phyloP scores from a whole-genome alignment of 805 yeast species.

The Debaryomyces hansenii region DNA sequence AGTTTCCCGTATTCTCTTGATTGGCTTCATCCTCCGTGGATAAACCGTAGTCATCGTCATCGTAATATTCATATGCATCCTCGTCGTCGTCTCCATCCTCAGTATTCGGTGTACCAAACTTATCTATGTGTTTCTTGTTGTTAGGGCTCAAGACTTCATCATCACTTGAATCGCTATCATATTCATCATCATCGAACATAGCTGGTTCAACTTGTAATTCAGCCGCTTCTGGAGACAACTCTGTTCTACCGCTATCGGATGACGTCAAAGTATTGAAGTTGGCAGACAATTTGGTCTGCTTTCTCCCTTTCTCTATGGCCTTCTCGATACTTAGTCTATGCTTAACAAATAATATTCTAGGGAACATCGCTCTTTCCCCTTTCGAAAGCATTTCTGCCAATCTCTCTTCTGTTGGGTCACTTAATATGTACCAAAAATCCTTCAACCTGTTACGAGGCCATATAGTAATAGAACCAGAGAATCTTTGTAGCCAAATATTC shows the following conservation, averaged over 20 bases:
- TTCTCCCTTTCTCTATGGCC: constrained; percentile 55
- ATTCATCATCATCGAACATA: constrained; percentile 8
- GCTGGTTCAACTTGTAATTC: constrained; percentile 2
- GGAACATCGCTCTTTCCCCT: constrained; percentile 68
- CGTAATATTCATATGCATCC: constrained; percentile 5
- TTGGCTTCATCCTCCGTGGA: constrained; percentile 2
- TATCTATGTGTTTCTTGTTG: background rate
- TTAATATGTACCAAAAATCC: constrained; percentile 63
- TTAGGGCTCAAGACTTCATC: constrained; percentile 1
- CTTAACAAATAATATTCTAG: constrained; percentile 62
- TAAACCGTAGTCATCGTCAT: background rate
- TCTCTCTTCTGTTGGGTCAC: constrained; percentile 65
- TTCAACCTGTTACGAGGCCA: constrained; percentile 65
- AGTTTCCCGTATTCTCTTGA: background rate
- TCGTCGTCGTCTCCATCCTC: constrained; percentile 9
- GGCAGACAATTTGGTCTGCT: constrained; percentile 16
- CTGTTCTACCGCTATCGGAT: background rate
- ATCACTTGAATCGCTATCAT: constrained; percentile 14
- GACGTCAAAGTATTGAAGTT: constrained; percentile 11
- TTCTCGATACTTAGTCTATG: constrained; percentile 68
- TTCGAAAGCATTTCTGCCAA: constrained; percentile 54
- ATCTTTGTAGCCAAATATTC: constrained; percentile 68
- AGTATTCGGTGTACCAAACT: background rate
- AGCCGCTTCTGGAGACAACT: background rate
- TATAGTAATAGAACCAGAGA: constrained; percentile 72